Evolutionary conservation across 2,329 filamentous ascomycete genomes (phyloP).

Genomic region (Claviceps humidiphila): DNA sequence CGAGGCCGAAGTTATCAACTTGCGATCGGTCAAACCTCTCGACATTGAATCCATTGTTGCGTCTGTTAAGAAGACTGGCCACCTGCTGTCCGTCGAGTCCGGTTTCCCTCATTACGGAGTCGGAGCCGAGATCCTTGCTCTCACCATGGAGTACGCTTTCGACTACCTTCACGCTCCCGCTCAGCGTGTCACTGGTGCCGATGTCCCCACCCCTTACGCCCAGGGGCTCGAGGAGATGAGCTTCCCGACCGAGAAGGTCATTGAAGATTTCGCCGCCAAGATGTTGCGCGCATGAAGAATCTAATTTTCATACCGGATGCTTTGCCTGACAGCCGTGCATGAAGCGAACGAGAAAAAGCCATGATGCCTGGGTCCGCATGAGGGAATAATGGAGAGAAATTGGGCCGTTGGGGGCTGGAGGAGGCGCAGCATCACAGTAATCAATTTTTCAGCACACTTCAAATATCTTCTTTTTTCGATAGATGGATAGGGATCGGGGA

Average conservation of each 20-base stretch:
- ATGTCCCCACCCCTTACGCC: constrained; percentile 94
- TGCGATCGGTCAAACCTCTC: constrained; percentile 92
- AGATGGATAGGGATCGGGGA: constrained; percentile 21
- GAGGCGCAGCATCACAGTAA: constrained; percentile 6
- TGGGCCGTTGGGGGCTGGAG: constrained; percentile 3
- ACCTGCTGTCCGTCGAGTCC: constrained; percentile 82
- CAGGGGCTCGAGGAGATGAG: constrained; percentile 85
- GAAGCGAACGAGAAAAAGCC: background rate
- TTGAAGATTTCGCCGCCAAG: constrained; percentile 81
- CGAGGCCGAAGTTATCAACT: constrained; percentile 93
- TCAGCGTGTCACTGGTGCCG: constrained; percentile 86
- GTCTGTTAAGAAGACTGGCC: constrained; percentile 97
- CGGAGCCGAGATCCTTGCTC: constrained; percentile 78
- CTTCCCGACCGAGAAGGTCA: constrained; percentile 83
- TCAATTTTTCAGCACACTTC: constrained; percentile 2
- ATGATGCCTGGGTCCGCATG: background rate
- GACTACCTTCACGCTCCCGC: constrained; percentile 94
- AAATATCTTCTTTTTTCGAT: constrained; percentile 18
- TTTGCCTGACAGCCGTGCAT: background rate
- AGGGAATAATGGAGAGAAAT: background rate
- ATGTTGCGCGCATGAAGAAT: constrained; percentile 58
- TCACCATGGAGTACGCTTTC: constrained; percentile 95
- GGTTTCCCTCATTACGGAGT: constrained; percentile 95
- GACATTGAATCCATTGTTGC: constrained; percentile 92
- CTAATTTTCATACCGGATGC: background rate